These are phyloP conservation scores for Gossypium mustelinum DNA, from an alignment of 345 rosid species.

Conservation along the genomic window DNA sequence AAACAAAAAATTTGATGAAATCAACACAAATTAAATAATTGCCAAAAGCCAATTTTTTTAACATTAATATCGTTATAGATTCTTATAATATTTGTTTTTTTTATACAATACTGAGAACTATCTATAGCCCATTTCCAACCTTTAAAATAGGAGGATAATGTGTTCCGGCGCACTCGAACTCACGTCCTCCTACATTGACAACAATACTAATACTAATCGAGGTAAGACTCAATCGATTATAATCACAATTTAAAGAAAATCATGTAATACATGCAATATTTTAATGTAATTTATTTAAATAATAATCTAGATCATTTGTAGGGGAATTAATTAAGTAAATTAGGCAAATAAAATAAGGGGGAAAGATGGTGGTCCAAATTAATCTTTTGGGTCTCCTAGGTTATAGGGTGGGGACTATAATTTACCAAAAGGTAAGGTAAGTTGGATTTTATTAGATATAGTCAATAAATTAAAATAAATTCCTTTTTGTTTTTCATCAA, in stretches of 20 bases:
- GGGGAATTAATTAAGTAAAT: constrained; percentile 8
- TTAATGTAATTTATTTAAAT: too few species aligned
- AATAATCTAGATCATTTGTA: neutral
- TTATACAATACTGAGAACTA: fast-evolving
- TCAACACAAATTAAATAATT: neutral
- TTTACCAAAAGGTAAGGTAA: constrained; percentile 11
- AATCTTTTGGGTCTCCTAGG: neutral
- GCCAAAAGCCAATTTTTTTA: too few species aligned
- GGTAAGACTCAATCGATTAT: too few species aligned
- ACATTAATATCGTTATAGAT: too few species aligned
- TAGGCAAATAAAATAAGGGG: constrained; percentile 5
- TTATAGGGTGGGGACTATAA: constrained; percentile 12
- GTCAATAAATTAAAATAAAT: constrained; percentile 15
- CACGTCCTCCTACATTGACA: too few species aligned
- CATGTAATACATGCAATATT: too few species aligned
- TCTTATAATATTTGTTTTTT: too few species aligned
- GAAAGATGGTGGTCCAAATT: constrained; percentile 20
- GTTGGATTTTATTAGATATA: neutral
- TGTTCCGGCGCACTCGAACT: fast-evolving
- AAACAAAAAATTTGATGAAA: neutral
- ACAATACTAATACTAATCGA: too few species aligned
- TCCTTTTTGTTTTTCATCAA: neutral
- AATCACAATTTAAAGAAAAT: too few species aligned
- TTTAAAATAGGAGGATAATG: too few species aligned
- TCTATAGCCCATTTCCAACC: too few species aligned